A percentile compares a stretch with the other conserved stretches of the same genome.
Evolutionary conservation across 768 basidiomycete genomes (phyloP).

Genomic region (Mycena galopus): DNA sequence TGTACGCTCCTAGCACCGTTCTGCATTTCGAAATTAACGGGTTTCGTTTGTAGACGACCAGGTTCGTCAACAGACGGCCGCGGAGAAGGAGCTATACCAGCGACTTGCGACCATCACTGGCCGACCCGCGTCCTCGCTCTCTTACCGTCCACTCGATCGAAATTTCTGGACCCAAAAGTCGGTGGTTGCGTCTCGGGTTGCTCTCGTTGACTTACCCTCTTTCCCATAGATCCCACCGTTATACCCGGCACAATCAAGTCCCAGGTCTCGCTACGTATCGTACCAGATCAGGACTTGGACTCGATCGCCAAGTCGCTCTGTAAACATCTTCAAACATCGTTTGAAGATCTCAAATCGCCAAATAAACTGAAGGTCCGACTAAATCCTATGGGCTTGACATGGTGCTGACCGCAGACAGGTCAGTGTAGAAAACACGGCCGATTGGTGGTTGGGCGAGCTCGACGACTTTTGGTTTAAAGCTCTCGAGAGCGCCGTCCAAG

Average conservation of each 20-base stretch:
- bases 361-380: constrained; percentile 77
- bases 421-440: constrained; percentile 83
- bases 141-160: constrained; percentile 90
- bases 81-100: constrained; percentile 78
- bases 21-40: neutral
- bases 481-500: constrained; percentile 83
- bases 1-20: constrained; percentile 65
- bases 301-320: constrained; percentile 73
- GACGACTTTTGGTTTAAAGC: constrained; percentile 89
- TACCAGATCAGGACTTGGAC: constrained; percentile 91
- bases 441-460: constrained; percentile 97
- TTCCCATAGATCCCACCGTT: constrained; percentile 78
- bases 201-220: neutral
- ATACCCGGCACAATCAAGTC: constrained; percentile 90
- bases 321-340: constrained; percentile 69
- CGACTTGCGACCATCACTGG: constrained; percentile 78
- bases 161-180: constrained; percentile 86
- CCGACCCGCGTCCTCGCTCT: constrained; percentile 74
- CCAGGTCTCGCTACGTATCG: constrained; percentile 90
- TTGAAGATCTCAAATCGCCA: constrained; percentile 70
- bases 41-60: constrained; percentile 67
- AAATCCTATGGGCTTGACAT: constrained; percentile 29
- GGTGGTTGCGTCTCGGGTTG: constrained; percentile 37
- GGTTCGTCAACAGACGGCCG: constrained; percentile 76
- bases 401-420: constrained; percentile 61